These are phyloP conservation scores for Lyophyllum atratum DNA, from an alignment of 768 basidiomycete genomes.

Conservation along the genomic window DNA sequence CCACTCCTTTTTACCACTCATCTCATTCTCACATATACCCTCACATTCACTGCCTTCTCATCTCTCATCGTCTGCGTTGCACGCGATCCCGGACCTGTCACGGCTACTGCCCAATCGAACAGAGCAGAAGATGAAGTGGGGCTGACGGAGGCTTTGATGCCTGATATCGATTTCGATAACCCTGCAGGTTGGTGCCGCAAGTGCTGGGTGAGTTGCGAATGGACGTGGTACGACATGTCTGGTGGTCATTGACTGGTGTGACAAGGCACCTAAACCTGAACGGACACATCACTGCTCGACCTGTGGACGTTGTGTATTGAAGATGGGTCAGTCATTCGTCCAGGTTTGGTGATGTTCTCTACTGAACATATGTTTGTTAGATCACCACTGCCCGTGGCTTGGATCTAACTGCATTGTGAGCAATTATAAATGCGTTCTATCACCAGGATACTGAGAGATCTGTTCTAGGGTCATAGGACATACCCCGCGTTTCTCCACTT, in stretches of 20 bases:
- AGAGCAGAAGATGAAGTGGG: conserved; percentile 44
- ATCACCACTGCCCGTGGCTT: conserved; percentile 89
- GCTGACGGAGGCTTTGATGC: conserved; percentile 63
- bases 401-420: conserved; percentile 76
- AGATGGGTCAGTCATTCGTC: conserved; percentile 68
- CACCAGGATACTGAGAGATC: background rate
- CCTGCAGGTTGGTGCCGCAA: conserved; percentile 76
- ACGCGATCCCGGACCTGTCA: conserved; percentile 75
- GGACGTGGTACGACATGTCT: background rate
- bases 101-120: conserved; percentile 25
- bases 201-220: conserved; percentile 55
- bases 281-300: conserved; percentile 76
- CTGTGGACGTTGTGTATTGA: conserved; percentile 79
- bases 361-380: conserved; percentile 34
- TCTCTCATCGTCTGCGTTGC: conserved; percentile 73
- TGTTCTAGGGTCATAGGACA: conserved; percentile 71
- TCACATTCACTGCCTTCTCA: conserved; percentile 69
- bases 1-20: conserved; percentile 52
- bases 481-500: conserved; percentile 86
- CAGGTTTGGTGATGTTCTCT: background rate
- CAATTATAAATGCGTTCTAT: conserved; percentile 1
- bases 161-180: conserved; percentile 47
- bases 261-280: conserved; percentile 71
- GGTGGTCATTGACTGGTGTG: background rate
- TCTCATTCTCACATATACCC: conserved; percentile 57